Conservation (phyloP, 2,329 filamentous ascomycete genomes). For the Conoideocrella luteorostrata region DNA sequence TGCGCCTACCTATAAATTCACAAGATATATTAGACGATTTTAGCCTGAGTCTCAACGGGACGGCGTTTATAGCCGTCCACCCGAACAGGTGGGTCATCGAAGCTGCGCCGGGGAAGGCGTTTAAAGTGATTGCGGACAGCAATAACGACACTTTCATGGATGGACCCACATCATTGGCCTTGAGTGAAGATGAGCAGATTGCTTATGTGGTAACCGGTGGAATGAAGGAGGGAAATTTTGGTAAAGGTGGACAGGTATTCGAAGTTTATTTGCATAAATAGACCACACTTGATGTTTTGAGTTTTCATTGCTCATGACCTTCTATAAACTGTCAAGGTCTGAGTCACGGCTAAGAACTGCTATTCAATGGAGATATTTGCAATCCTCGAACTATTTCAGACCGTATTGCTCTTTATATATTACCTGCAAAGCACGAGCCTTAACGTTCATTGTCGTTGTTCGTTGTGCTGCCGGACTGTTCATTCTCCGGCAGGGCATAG, state of each 20-base stretch:
- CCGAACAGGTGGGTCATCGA: conserved; percentile 6
- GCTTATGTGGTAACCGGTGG: conserved; percentile 12
- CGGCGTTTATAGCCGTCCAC: conserved; percentile 9
- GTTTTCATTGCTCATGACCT: too few species aligned
- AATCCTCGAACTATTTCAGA: too few species aligned
- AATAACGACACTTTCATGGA: conserved; percentile 5
- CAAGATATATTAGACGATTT: conserved; percentile 13
- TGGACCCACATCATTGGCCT: conserved; percentile 8
- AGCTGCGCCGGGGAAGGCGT: neutral
- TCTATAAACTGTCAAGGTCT: too few species aligned
- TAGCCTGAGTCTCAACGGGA: conserved; percentile 9
- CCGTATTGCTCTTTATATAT: too few species aligned
- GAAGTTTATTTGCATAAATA: neutral
- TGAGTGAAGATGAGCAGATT: conserved; percentile 14
- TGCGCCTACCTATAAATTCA: neutral
- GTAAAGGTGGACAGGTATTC: conserved; percentile 11
- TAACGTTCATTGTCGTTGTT: too few species aligned
- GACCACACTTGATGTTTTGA: too few species aligned
- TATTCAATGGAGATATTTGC: too few species aligned
- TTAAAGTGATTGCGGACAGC: conserved; percentile 2
- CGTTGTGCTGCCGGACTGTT: too few species aligned
- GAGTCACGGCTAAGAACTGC: too few species aligned
- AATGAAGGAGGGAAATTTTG: too few species aligned
- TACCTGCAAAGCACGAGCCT: too few species aligned
- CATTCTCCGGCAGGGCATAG: too few species aligned